Evolutionary conservation across 495 filamentous ascomycete genomes (phyloP), one percentile per base, ranked within the genome.

Genomic region (Polyplosphaeria fusca): DNA sequence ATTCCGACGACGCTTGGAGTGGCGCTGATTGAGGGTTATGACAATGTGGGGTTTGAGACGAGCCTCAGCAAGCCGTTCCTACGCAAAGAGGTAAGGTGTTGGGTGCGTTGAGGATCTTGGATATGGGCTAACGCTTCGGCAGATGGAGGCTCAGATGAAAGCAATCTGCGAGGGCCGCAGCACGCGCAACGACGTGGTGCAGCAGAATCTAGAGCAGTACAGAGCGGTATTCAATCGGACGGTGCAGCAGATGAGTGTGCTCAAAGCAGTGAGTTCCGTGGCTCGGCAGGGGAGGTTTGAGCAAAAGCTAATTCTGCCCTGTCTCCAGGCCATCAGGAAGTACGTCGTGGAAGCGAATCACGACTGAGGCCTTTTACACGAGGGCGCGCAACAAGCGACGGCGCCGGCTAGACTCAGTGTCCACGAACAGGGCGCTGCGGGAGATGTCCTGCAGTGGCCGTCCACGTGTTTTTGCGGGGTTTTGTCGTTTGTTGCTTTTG

Each of bases 21-120:
- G 14, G 93, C 91, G 20, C 75, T 98, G 32, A 87, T 96, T 37
- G 85, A 93, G 70, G 94, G 94, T 0, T 97, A 96, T 63, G 90
- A 97, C 63, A 83, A 84, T 53, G 88, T 98, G 73, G 87, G 85
- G 26, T 83, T 96, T 48, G 90, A 95, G 46, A 91, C 85, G 18
- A 94, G 88, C 52, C 79, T 98, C 14, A 87, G 89, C 64, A 98
- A 98, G 70, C 93, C 93, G n/a, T 97, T 97, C 68, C 74, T 98
- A 38, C 82, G 93, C 23, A 97, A 98, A 70, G 92, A 98, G 67
- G 73, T 74, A 62, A 60, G 68, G 46, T 27, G 47, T 25, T 38
- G 9, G 32, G 13, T 42, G 47, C 16, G n/a, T 14, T 38, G 5
- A 43, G 20, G 40, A 52, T 13, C 42, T 35, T 35, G 28, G 45